These are phyloP conservation scores for Fagopyrum esculentum DNA, from an alignment of 148 eudicot genomes.

Conservation along the genomic window DNA sequence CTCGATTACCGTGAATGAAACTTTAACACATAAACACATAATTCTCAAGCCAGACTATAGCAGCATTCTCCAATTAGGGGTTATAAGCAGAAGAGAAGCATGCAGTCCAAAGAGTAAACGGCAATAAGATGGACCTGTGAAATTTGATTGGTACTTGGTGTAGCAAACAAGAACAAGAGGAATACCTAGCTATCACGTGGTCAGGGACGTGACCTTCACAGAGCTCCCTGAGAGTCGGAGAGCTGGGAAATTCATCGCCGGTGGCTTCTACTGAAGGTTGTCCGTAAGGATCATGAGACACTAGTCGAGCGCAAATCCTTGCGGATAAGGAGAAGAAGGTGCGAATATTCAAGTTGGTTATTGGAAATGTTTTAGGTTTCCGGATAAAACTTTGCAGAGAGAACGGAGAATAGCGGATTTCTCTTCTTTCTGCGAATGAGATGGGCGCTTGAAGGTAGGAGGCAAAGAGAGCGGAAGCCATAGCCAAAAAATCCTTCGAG, in stretches of 20 bases:
- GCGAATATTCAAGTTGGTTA: not conserved
- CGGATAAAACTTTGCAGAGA: not conserved
- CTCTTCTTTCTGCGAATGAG: not conserved
- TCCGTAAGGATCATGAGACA: conserved; percentile 3
- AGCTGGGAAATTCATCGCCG: conserved; percentile 7
- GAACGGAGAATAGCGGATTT: not conserved
- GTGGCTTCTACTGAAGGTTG: conserved; percentile 1
- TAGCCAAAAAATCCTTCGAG: not conserved
- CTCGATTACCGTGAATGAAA: not conserved
- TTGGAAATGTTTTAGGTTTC: not conserved
- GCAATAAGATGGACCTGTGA: not conserved
- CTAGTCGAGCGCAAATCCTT: conserved; percentile 4
- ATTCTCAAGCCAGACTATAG: not conserved
- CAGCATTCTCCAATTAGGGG: conserved; percentile 1
- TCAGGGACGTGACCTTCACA: conserved; percentile 73
- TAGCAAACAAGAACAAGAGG: not conserved
- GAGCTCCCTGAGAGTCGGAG: conserved; percentile 50
- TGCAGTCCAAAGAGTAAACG: conserved; percentile 1
- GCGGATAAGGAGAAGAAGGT: conserved; percentile 1
- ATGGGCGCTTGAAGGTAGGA: not conserved
- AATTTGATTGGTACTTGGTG: not conserved
- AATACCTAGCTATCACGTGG: conserved; percentile 53
- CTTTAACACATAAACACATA: not conserved
- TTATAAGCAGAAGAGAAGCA: not conserved
- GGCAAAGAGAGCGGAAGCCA: not conserved